Percentiles rank a stretch among this genome's conserved stretches.
These are phyloP conservation scores for Tephrocybe sp. DNA, from an alignment of 768 basidiomycete genomes.

Conservation along the genomic window DNA sequence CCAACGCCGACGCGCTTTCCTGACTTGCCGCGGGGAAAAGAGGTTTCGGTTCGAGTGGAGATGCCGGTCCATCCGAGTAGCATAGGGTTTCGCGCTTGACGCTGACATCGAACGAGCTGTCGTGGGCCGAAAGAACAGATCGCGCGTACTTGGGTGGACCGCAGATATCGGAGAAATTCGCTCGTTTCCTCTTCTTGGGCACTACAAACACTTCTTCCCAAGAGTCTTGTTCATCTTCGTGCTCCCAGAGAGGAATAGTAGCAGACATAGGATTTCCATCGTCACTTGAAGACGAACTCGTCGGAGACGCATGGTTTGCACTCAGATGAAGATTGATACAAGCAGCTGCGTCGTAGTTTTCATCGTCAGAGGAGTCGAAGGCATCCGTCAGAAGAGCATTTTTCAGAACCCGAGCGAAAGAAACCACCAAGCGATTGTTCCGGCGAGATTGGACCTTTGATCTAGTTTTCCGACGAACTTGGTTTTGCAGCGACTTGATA, in stretches of 20 bases:
- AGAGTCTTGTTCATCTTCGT: conserved; percentile 12
- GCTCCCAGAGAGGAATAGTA: conserved; percentile 21
- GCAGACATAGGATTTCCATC: conserved; percentile 11
- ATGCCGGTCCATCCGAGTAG: conserved; percentile 14
- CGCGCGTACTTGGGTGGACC: conserved; percentile 43
- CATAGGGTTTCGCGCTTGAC: conserved; percentile 35
- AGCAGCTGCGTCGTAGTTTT: background rate
- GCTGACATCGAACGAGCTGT: conserved; percentile 45
- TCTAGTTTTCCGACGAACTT: conserved; percentile 19
- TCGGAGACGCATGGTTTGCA: background rate
- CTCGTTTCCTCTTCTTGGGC: conserved; percentile 29
- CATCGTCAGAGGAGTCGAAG: conserved; percentile 19
- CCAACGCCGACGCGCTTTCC: conserved; percentile 7
- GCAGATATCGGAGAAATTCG: conserved; percentile 40
- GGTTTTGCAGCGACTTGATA: conserved; percentile 42
- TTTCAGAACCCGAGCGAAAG: conserved; percentile 35
- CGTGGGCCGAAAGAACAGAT: conserved; percentile 41
- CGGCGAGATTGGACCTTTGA: conserved; percentile 12
- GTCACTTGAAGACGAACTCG: conserved; percentile 13
- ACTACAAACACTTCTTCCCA: conserved; percentile 15
- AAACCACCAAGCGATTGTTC: conserved; percentile 23
- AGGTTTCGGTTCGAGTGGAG: background rate
- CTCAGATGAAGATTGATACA: background rate
- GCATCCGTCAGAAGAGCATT: conserved; percentile 21
- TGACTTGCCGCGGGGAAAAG: background rate